These are phyloP conservation scores for Penicillium sp. DNA, from an alignment of 2,329 filamentous ascomycete genomes.

Conservation along the genomic window DNA sequence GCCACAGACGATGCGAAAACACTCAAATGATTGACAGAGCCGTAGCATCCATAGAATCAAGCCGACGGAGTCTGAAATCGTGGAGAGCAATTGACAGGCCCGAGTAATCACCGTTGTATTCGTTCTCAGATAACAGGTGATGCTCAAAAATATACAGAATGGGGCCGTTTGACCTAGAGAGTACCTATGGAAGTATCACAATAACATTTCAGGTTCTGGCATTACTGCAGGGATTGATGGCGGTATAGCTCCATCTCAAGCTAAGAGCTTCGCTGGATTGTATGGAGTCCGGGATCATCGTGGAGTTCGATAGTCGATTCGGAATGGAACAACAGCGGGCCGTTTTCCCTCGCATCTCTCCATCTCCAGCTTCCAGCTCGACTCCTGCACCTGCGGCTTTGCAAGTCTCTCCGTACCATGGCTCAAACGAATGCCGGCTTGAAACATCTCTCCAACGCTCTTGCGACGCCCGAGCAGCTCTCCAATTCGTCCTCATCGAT, in stretches of 20 bases:
- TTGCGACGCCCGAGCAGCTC: conserved; percentile 51
- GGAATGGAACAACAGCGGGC: conserved; percentile 7
- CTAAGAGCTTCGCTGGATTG: not conserved
- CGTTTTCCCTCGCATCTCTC: not conserved
- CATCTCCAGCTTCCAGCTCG: not conserved
- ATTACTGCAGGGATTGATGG: not conserved
- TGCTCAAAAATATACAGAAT: not conserved
- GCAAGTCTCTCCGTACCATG: conserved; percentile 27
- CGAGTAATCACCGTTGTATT: not conserved
- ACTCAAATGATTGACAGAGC: not conserved
- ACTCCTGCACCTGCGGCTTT: conserved; percentile 17
- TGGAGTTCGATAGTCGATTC: conserved; percentile 5
- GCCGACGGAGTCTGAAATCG: not conserved
- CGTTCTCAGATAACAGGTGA: not conserved
- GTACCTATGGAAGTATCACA: not conserved
- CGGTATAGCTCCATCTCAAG: not conserved
- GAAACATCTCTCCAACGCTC: conserved; percentile 49
- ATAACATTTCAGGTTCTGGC: not conserved
- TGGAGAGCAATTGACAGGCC: not conserved
- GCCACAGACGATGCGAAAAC: not conserved
- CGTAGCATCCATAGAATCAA: not conserved
- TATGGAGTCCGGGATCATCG: not conserved
- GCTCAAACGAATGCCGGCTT: conserved; percentile 30
- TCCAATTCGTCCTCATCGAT: conserved; percentile 49
- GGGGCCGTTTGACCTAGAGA: not conserved